Evolutionary conservation across 176 grass and related monocot species (phyloP), one percentile per base, ranked within the genome.

Genomic region (Oryza brachyantha): DNA sequence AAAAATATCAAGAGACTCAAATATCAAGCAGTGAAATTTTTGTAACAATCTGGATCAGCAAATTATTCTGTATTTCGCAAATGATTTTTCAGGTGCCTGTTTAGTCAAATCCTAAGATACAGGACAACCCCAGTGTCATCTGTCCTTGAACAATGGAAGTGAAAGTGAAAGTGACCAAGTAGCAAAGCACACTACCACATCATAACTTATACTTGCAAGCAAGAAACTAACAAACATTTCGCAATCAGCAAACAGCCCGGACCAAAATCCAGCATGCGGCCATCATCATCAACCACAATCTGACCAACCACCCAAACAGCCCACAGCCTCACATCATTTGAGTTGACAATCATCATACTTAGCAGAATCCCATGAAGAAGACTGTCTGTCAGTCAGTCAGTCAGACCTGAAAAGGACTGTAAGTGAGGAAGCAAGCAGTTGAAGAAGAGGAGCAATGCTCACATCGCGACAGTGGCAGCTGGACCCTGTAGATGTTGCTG

Each of bases 401-500:
- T 32, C 31, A 48, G 14, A 46, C 46, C 28, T 31, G 66, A 84
- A 72, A 31, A 84, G 72, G 31, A 72, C 76, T 36, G 11, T 29
- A 66, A 11, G 3, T 48, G 13, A 48, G 45, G 22, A 74, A 67
- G 46, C 0, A 41, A 32, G 31, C 43, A 66, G 84, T 73, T 13
- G 5, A 55, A 36, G 65, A 36, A 85, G 72, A 17, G 16, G 43
- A 46, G 46, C 5, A 52, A 48, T 59, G 80, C 91, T 92, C 63
- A 99, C 96, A 93, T 91, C 72, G 90, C 3, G 96, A 99, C 13
- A 99, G 22, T 3, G 96, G 96, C 29, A 96, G 68, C 14, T 87
- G 87, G 75, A 99, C 75, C 75, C 86, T 91, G 84, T 93, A 90
- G 84, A 99, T 60, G 79, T 96, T 99, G 89, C 90, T 99, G 93